Conservation (phyloP, 2,329 filamentous ascomycete genomes). For the Didymella segeticola region DNA sequence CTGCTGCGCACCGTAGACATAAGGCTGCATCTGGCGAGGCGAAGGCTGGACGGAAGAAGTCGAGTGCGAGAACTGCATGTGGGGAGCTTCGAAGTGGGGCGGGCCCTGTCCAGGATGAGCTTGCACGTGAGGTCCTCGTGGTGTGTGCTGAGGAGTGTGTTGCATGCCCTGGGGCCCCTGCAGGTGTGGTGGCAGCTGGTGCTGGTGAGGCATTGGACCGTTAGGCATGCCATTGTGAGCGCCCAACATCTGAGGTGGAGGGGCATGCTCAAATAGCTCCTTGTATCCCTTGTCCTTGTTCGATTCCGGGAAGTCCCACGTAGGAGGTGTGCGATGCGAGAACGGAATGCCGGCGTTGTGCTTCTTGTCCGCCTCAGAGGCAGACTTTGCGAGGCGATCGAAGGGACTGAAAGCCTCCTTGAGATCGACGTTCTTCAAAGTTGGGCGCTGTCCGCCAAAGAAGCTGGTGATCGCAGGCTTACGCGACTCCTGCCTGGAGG, state of each 20-base stretch:
- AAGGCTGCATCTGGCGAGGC: constrained; percentile 74
- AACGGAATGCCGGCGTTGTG: constrained; percentile 83
- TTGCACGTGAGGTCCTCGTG: constrained; percentile 77
- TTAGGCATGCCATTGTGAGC: constrained; percentile 67
- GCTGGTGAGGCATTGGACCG: constrained; percentile 78
- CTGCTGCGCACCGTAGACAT: constrained; percentile 72
- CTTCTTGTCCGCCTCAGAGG: constrained; percentile 55
- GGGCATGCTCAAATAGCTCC: constrained; percentile 77
- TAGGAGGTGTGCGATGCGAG: constrained; percentile 82
- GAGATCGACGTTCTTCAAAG: constrained; percentile 59
- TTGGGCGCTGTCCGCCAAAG: constrained; percentile 74
- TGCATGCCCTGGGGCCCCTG: constrained; percentile 73
- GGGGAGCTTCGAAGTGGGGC: constrained; percentile 79
- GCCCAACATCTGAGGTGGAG: constrained; percentile 64
- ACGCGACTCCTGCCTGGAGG: constrained; percentile 40
- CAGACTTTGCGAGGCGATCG: constrained; percentile 74
- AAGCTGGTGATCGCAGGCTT: constrained; percentile 55
- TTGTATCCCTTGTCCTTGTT: constrained; percentile 80
- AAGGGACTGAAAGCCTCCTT: constrained; percentile 67
- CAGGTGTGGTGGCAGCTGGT: constrained; percentile 83
- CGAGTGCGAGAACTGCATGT: constrained; percentile 86
- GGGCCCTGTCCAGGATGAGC: constrained; percentile 74
- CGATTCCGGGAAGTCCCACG: constrained; percentile 76
- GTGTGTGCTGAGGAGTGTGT: constrained; percentile 76
- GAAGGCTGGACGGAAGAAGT: constrained; percentile 82